Base-by-base conservation (phyloP, 2,329 filamentous ascomycete species). In the Diaporthe vaccinii region DNA sequence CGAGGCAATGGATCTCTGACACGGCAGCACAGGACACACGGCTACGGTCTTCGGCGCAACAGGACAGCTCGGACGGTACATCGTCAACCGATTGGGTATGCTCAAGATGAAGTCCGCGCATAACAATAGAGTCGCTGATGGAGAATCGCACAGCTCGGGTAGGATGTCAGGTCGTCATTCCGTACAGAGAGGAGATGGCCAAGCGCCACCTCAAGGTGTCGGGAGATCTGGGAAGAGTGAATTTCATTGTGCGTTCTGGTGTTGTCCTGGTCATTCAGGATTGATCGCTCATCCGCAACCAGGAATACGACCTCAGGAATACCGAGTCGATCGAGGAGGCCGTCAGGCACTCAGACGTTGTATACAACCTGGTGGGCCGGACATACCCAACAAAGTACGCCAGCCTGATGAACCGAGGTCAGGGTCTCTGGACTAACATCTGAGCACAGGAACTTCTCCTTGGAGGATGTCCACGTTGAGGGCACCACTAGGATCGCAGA, bases 11-110 rank as follows among this genome's bases (percentile, higher is more conserved):
- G 59, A 59, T 61, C 44, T 73, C 76, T 77, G 72, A 77, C 55
- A 31, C n/a, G 75, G 75, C 78, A 71, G 73, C 76, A 79, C 85
- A 95, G 96, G 96, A 79, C 95, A 98, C 87, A 98, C 96, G 78
- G 96, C 94, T 77, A 99, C 97, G 75, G 96, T 99, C 81, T 99
- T 99, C 86, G 97, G 97, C 86, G 97, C 97, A 82, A 98, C 96
- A 77, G 97, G 97, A 78, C 96, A 98, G 84, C 88, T 99, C 74
- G 97, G 97, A 83, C 93, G 97, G 83, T 99, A 99, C 85, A 98
- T 99, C 83, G 97, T 99, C 83, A 98, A 98, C 87, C 91, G 95
- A 84, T 90, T 99, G 83, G 95, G 95, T 90, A 76, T 53, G 84
- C 78, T 85, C 76, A 62, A 69, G 57, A 44, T 55, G 41, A 59